Evolutionary conservation across 2,329 filamentous ascomycete species (phyloP).

Genomic region (Diaporthe citriasiana): DNA sequence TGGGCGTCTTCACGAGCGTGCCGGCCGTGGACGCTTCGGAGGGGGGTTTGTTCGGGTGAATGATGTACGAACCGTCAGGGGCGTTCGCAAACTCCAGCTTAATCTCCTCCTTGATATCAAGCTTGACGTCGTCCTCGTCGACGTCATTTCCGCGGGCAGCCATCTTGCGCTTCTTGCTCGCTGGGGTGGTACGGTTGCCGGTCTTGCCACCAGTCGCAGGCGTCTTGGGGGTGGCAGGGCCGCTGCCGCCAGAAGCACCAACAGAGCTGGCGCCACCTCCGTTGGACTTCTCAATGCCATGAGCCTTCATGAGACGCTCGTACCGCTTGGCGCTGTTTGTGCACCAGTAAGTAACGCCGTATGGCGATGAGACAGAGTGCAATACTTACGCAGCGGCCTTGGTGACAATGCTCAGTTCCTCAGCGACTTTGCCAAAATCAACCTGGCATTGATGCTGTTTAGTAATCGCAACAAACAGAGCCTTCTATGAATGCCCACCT

Average conservation of each 20-base stretch:
- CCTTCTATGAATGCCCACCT: slow-evolving; percentile 58
- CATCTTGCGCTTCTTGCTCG: slow-evolving; percentile 46
- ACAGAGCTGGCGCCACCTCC: slow-evolving; percentile 42
- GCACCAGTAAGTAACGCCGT: not conserved
- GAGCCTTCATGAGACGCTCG: slow-evolving; percentile 74
- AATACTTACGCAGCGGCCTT: slow-evolving; percentile 78
- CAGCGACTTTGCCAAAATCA: slow-evolving; percentile 75
- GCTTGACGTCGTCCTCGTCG: slow-evolving; percentile 44
- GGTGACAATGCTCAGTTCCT: slow-evolving; percentile 72
- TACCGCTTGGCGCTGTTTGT: slow-evolving; percentile 74
- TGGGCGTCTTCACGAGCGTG: slow-evolving; percentile 16
- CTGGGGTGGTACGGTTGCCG: slow-evolving; percentile 18
- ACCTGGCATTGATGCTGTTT: slow-evolving; percentile 60
- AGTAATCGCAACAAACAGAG: slow-evolving; percentile 31
- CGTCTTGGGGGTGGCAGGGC: slow-evolving; percentile 30
- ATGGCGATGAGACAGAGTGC: not conserved
- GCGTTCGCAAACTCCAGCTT: slow-evolving; percentile 41
- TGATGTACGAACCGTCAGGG: slow-evolving; percentile 43
- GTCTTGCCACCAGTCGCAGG: slow-evolving; percentile 38
- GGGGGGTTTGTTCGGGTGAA: slow-evolving; percentile 4
- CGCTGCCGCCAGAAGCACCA: slow-evolving; percentile 37
- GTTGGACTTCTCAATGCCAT: slow-evolving; percentile 59
- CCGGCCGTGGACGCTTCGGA: not conserved
- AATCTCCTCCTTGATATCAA: slow-evolving; percentile 34
- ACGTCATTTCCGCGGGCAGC: slow-evolving; percentile 35